Evolutionary conservation across 2,329 filamentous ascomycete species (phyloP).

Genomic region (Penicillium sp.): DNA sequence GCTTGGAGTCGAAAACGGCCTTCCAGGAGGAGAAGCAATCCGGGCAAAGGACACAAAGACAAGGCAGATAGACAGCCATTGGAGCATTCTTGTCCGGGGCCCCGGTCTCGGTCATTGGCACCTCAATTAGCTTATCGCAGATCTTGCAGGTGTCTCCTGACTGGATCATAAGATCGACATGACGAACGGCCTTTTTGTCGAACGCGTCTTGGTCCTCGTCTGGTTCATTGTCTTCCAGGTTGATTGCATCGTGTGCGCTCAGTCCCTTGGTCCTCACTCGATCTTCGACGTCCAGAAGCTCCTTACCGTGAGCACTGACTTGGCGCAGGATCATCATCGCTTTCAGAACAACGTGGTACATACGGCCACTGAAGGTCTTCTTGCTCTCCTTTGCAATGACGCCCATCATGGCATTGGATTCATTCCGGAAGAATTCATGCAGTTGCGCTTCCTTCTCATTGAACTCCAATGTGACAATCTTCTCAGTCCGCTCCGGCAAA

Average conservation of each 20-base stretch:
- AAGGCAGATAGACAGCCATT: constrained; percentile 76
- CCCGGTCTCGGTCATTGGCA: constrained; percentile 56
- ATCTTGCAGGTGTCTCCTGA: constrained; percentile 72
- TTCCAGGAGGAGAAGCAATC: constrained; percentile 67
- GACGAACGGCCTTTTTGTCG: constrained; percentile 77
- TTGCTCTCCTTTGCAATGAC: constrained; percentile 68
- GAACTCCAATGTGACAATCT: constrained; percentile 74
- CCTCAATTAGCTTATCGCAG: constrained; percentile 66
- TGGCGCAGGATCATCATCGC: constrained; percentile 86
- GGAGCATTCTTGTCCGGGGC: constrained; percentile 52
- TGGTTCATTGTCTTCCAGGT: constrained; percentile 74
- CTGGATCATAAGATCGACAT: constrained; percentile 81
- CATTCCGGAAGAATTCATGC: constrained; percentile 81
- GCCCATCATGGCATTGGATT: constrained; percentile 77
- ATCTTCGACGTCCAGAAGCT: constrained; percentile 83
- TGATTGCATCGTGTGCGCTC: constrained; percentile 82
- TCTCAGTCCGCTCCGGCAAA: constrained; percentile 72
- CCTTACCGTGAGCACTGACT: constrained; percentile 91
- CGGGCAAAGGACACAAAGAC: constrained; percentile 81
- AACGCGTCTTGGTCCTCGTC: constrained; percentile 59
- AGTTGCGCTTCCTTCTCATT: constrained; percentile 71
- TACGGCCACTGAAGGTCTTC: constrained; percentile 73
- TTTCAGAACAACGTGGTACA: constrained; percentile 92
- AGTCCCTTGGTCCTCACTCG: constrained; percentile 76
- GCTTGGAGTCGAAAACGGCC: constrained; percentile 50